A percentile compares a stretch with the other conserved stretches of the same genome.
phyloP scores from a whole-genome alignment of 2,329 filamentous ascomycete species.

The Graphiopsis chlorocephala region DNA sequence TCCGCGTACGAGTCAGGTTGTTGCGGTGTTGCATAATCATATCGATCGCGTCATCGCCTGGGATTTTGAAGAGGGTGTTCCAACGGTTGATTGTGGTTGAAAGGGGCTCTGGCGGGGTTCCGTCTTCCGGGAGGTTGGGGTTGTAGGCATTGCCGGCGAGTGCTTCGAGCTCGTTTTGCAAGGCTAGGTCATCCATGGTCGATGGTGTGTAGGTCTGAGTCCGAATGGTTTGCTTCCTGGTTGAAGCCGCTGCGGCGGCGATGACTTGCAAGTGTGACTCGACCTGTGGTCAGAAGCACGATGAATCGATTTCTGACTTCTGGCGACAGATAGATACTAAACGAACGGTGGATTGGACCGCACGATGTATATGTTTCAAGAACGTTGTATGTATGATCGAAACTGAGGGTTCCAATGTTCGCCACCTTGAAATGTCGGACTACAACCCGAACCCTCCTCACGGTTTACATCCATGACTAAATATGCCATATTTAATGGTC shows the following conservation, averaged over 20 bases:
- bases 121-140: background rate
- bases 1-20: conserved; percentile 33
- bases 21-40: conserved; percentile 35
- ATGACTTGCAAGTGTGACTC: background rate
- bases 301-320: background rate
- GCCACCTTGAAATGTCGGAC: background rate
- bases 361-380: background rate
- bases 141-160: conserved; percentile 26
- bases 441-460: background rate
- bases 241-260: background rate
- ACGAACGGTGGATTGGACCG: background rate
- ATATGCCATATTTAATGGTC: too few relatives aligned
- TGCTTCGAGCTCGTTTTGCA: conserved; percentile 28
- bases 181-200: conserved; percentile 25
- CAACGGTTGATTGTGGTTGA: conserved; percentile 33
- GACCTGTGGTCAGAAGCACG: background rate
- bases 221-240: background rate
- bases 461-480: too few relatives aligned
- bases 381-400: background rate
- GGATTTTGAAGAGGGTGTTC: conserved; percentile 37
- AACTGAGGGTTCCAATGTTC: background rate
- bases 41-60: conserved; percentile 31
- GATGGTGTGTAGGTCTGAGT: background rate
- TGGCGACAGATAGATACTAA: background rate
- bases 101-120: conserved; percentile 22